Conservation (phyloP, 257 asterid genomes). For the Primulina tabacum region DNA sequence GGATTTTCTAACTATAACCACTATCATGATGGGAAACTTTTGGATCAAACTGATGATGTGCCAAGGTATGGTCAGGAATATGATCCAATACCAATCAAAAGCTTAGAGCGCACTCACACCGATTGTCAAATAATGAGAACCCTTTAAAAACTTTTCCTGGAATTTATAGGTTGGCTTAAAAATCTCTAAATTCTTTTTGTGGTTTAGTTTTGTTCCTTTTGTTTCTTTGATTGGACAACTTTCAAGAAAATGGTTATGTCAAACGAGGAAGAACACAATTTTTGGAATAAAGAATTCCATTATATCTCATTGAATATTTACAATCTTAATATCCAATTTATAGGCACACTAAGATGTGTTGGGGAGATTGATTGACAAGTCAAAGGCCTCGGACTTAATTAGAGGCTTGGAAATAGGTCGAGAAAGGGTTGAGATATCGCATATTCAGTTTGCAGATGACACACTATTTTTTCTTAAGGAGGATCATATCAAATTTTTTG, state of each 20-base stretch:
- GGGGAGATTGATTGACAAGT: no score
- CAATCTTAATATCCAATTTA: no score
- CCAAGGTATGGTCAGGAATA: slow-evolving; percentile 52
- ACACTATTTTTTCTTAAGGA: no score
- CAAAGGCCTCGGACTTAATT: no score
- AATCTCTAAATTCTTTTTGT: slow-evolving; percentile 18
- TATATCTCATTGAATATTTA: no score
- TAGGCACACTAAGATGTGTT: no score
- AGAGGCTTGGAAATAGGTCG: no score
- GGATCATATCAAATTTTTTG: no score
- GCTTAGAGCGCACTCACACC: slow-evolving; percentile 36
- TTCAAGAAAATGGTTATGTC: not conserved
- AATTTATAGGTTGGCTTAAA: slow-evolving; percentile 52
- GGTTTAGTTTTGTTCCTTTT: slow-evolving; percentile 8
- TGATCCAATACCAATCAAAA: slow-evolving; percentile 36
- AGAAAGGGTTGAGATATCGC: no score
- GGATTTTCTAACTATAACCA: slow-evolving; percentile 46
- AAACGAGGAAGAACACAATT: no score
- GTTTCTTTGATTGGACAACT: not conserved
- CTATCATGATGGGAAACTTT: slow-evolving; percentile 44
- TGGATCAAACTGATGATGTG: slow-evolving; percentile 36
- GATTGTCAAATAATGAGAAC: slow-evolving; percentile 30
- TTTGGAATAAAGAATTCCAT: no score
- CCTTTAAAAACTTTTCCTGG: slow-evolving; percentile 36
- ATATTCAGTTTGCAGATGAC: no score